Percentiles rank a stretch among this genome's conserved stretches.
Evolutionary conservation across 2,329 filamentous ascomycete species (phyloP).

Genomic region (Aureobasidium pullulans): DNA sequence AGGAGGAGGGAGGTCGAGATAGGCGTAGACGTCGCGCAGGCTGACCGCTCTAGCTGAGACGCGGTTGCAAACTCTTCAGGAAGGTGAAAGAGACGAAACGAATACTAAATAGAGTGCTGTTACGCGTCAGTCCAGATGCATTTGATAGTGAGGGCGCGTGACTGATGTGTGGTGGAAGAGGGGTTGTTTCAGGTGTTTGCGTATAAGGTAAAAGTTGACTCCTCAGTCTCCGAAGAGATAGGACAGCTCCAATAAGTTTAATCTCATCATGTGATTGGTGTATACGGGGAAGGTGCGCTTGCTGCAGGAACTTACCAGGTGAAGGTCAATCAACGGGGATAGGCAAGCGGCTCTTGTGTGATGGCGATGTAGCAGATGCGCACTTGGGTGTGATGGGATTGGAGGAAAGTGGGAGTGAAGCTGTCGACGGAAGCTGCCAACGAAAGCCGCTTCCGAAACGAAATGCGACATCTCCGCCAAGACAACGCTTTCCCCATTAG

Average conservation of each 20-base stretch:
- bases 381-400: constrained; percentile 2
- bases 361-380: neutral
- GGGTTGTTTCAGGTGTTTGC: constrained; percentile 15
- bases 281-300: neutral
- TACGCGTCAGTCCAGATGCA: neutral
- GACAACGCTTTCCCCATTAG: neutral
- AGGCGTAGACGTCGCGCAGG: neutral
- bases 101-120: neutral
- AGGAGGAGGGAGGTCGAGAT: neutral
- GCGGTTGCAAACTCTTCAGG: constrained; percentile 1
- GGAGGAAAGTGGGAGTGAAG: neutral
- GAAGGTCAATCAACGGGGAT: neutral
- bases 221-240: constrained; percentile 17
- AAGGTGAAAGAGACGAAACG: neutral
- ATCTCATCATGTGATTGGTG: constrained; percentile 16
- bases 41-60: neutral
- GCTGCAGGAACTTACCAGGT: neutral
- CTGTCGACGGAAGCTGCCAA: neutral
- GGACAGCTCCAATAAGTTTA: constrained; percentile 19
- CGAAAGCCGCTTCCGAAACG: neutral
- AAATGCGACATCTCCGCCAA: neutral
- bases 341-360: neutral
- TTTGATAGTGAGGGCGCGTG: neutral
- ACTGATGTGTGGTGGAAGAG: neutral
- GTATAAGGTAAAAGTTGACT: constrained; percentile 17